A percentile compares a stretch with the other conserved stretches of the same genome.
Conservation (phyloP, 1,139 yeast genomes). For the Sugiyamaella sp. region DNA sequence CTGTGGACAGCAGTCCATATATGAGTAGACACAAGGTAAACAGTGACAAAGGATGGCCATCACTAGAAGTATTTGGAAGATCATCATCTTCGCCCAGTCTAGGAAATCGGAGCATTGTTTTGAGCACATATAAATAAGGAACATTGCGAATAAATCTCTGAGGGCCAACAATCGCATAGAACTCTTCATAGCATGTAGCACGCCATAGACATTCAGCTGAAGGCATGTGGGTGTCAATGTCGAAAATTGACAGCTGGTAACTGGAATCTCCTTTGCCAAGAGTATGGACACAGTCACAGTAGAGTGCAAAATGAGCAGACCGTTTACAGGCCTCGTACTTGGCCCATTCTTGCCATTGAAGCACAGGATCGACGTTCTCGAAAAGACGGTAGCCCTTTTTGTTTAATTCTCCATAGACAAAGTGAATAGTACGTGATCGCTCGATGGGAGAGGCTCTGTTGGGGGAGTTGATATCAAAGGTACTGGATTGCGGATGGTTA, state of each 20-base stretch:
- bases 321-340: conserved; percentile 39
- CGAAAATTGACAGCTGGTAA: conserved; percentile 34
- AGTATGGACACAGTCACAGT: conserved; percentile 35
- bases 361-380: conserved; percentile 23
- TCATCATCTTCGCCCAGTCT: conserved; percentile 30
- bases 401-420: conserved; percentile 23
- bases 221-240: conserved; percentile 40
- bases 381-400: conserved; percentile 31
- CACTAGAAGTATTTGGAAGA: conserved; percentile 3
- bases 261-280: conserved; percentile 27
- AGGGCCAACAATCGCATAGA: conserved; percentile 38
- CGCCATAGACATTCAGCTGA: conserved; percentile 39
- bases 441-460: conserved; percentile 12
- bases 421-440: conserved; percentile 13
- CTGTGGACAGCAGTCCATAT: conserved; percentile 38
- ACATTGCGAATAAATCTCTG: conserved; percentile 31
- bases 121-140: conserved; percentile 39
- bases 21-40: conserved; percentile 35
- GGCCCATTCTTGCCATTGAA: conserved; percentile 42
- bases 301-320: conserved; percentile 35
- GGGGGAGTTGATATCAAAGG: conserved; percentile 9
- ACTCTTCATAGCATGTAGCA: conserved; percentile 35
- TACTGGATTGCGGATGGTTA: conserved; percentile 8
- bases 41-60: conserved; percentile 33
- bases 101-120: conserved; percentile 42